Percentiles rank a stretch among this genome's conserved stretches.
Conservation (phyloP, 768 basidiomycete genomes). For the Strobilomyces confusus region DNA sequence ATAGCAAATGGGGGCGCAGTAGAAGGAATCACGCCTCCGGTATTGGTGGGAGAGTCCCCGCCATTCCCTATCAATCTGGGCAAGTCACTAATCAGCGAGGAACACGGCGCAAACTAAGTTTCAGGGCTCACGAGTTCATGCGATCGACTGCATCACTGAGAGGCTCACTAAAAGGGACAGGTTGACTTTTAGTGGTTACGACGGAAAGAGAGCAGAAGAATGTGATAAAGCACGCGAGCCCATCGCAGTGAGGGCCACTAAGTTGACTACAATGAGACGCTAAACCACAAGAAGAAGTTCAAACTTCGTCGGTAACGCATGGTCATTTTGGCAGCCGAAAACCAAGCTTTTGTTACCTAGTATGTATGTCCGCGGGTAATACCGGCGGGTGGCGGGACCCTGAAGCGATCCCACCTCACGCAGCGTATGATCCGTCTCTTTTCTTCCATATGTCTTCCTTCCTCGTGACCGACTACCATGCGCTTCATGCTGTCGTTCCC, state of each 20-base stretch:
- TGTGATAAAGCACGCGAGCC: conserved; percentile 14
- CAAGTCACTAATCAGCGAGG: neutral
- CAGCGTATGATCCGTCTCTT: no score
- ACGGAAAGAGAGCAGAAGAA: conserved; percentile 15
- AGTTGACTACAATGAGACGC: no score
- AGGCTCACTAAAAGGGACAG: conserved; percentile 21
- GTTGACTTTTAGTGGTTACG: conserved; percentile 2
- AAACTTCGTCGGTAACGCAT: no score
- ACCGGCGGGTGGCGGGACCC: no score
- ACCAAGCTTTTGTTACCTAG: no score
- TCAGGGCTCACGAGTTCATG: conserved; percentile 43
- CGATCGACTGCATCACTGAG: conserved; percentile 39
- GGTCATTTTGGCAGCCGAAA: no score
- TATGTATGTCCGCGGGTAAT: no score
- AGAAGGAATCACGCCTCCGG: conserved; percentile 77
- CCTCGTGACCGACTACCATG: no score
- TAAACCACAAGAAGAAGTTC: no score
- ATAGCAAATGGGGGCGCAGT: conserved; percentile 76
- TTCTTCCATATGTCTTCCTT: no score
- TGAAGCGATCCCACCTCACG: no score
- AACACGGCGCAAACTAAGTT: neutral
- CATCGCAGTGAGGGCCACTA: neutral
- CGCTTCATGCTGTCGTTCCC: no score
- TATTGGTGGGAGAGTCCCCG: conserved; percentile 63
- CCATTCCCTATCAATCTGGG: conserved; percentile 67